A percentile compares a stretch with the other conserved stretches of the same genome.
phyloP scores from a whole-genome alignment of 2,329 filamentous ascomycete genomes.

The Scleromitrula shiraiana region DNA sequence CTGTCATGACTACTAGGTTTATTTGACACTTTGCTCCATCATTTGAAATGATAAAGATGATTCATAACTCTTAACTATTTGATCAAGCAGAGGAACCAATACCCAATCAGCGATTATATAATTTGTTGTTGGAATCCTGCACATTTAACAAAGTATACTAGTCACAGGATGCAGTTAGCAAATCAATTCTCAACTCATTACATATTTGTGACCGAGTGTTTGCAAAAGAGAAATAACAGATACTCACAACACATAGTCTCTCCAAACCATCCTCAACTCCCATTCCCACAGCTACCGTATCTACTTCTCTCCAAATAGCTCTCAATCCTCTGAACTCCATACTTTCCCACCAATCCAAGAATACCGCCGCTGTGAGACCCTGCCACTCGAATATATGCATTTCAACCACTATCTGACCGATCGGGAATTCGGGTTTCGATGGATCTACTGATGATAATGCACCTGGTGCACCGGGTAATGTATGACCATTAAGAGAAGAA shows the following conservation, averaged over 20 bases:
- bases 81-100: no score
- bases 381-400: conserved; percentile 20
- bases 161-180: neutral
- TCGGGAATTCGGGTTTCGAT: conserved; percentile 18
- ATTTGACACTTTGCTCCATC: no score
- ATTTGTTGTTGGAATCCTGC: conserved; percentile 3
- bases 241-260: conserved; percentile 18
- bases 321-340: conserved; percentile 25
- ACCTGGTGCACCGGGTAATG: conserved; percentile 1
- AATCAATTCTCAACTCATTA: neutral
- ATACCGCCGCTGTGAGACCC: conserved; percentile 16
- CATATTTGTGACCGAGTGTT: neutral
- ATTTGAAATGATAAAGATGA: no score
- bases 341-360: conserved; percentile 27
- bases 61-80: no score
- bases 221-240: neutral
- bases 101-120: neutral
- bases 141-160: conserved; percentile 9
- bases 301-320: conserved; percentile 24
- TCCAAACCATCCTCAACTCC: conserved; percentile 16
- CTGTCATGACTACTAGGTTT: no score
- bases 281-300: conserved; percentile 21
- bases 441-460: conserved; percentile 2
- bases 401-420: conserved; percentile 24
- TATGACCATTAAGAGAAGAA: conserved; percentile 18